Conservation (phyloP, 176 grass and related monocot species). For the Ensete glaucum region DNA sequence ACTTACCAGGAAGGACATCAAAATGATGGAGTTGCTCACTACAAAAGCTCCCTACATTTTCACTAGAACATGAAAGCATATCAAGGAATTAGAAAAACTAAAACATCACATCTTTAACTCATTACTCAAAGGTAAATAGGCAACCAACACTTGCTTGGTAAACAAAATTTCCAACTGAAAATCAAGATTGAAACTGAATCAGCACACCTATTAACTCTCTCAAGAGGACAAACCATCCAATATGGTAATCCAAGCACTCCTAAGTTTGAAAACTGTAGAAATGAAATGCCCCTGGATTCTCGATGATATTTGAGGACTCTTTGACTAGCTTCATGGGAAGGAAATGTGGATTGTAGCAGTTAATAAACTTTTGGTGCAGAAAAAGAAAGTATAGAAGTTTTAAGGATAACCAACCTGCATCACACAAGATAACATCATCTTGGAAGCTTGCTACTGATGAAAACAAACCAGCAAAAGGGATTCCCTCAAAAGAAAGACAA, state of each 20-base stretch:
- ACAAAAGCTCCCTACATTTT: constrained; percentile 21
- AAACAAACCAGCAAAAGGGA: constrained; percentile 31
- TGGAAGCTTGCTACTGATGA: constrained; percentile 69
- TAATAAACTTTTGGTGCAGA: not conserved
- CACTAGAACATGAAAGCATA: constrained; percentile 33
- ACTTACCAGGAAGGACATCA: constrained; percentile 74
- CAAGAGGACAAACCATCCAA: constrained; percentile 60
- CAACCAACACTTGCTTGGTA: constrained; percentile 1
- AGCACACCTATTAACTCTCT: constrained; percentile 64
- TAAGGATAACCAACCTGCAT: constrained; percentile 51
- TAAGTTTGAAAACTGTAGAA: constrained; percentile 61
- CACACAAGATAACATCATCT: constrained; percentile 45
- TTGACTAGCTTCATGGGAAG: constrained; percentile 53
- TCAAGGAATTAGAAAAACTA: constrained; percentile 11
- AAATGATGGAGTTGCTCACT: constrained; percentile 41
- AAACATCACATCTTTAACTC: not conserved
- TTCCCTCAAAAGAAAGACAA: constrained; percentile 30
- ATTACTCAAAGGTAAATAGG: not conserved
- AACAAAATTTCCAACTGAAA: not conserved
- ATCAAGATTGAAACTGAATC: constrained; percentile 13
- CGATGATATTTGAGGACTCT: constrained; percentile 51
- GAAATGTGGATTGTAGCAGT: constrained; percentile 7
- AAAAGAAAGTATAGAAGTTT: not conserved
- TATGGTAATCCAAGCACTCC: constrained; percentile 65
- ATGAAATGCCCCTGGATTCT: constrained; percentile 39